A percentile compares a stretch with the other conserved stretches of the same genome.
Evolutionary conservation across 1,284 basidiomycete species (phyloP).

Genomic region (Ustilago nuda): DNA sequence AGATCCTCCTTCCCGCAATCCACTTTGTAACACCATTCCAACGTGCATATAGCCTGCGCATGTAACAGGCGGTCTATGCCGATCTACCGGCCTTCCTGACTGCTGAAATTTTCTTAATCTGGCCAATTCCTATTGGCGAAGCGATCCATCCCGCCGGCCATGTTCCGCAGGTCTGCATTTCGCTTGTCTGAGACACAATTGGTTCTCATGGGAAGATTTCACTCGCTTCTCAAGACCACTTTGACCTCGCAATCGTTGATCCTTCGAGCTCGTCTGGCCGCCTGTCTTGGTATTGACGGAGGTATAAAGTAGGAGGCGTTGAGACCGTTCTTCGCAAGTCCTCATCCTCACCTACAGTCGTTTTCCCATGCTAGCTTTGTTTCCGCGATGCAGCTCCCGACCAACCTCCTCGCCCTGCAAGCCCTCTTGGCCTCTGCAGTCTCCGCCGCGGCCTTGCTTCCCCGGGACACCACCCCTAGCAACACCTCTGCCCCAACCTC

Average conservation of each 20-base stretch:
- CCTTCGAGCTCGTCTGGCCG: no score
- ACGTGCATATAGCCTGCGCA: no score
- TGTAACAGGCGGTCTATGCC: not conserved
- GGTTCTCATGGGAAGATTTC: not conserved
- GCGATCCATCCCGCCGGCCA: not conserved
- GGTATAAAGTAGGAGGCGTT: no score
- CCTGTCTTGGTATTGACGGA: no score
- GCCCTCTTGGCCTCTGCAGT: slow-evolving; percentile 27
- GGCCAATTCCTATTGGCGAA: not conserved
- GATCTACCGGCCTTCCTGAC: not conserved
- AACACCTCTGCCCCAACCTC: slow-evolving; percentile 24
- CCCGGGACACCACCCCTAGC: slow-evolving; percentile 22
- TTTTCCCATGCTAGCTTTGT: not conserved
- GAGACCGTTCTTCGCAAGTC: not conserved
- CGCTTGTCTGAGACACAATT: not conserved
- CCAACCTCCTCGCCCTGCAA: slow-evolving; percentile 23
- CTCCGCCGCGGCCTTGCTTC: slow-evolving; percentile 21
- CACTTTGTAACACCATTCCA: no score
- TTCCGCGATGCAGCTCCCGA: slow-evolving; percentile 20
- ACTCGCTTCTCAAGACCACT: not conserved
- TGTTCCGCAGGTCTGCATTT: not conserved
- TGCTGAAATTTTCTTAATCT: not conserved
- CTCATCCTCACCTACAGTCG: not conserved
- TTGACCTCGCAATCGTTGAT: not conserved
- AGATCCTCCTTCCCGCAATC: no score